phyloP scores from a whole-genome alignment of 345 rosid genomes.

The Eucalyptus pumila region DNA sequence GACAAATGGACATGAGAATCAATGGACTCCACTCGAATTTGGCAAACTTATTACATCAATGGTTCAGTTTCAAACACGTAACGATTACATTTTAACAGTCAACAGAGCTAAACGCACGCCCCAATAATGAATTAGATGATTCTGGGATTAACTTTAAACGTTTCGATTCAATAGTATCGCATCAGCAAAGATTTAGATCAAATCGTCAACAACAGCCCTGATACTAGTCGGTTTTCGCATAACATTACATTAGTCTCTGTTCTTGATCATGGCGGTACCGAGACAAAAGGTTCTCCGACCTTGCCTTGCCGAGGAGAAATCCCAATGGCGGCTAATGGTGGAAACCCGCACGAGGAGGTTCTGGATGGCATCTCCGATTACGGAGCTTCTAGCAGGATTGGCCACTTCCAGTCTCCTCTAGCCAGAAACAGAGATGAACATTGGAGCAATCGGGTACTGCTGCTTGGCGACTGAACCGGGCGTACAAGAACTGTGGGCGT shows the following conservation, averaged over 20 bases:
- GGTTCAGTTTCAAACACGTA: background rate
- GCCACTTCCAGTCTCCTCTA: background rate
- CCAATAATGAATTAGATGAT: background rate
- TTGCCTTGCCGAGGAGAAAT: background rate
- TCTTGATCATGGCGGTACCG: background rate
- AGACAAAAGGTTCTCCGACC: background rate
- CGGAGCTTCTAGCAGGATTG: background rate
- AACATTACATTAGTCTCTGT: background rate
- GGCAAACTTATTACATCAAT: background rate
- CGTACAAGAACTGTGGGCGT: background rate
- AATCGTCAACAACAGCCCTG: background rate
- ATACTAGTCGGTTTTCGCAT: background rate
- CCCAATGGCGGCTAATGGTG: too few relatives aligned
- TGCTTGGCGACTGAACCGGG: background rate
- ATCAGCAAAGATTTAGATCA: background rate
- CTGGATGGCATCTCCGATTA: too few relatives aligned
- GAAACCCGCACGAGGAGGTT: too few relatives aligned
- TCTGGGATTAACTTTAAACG: background rate
- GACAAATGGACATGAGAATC: background rate
- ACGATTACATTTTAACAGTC: too few relatives aligned
- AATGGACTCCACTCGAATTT: background rate
- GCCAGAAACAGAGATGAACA: too few relatives aligned
- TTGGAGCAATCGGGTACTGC: background rate
- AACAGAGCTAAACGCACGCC: too few relatives aligned
- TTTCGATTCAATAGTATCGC: too few relatives aligned